Evolutionary conservation across 176 grass and related monocot genomes (phyloP).

Genomic region (Dendrocalamus sinicus): DNA sequence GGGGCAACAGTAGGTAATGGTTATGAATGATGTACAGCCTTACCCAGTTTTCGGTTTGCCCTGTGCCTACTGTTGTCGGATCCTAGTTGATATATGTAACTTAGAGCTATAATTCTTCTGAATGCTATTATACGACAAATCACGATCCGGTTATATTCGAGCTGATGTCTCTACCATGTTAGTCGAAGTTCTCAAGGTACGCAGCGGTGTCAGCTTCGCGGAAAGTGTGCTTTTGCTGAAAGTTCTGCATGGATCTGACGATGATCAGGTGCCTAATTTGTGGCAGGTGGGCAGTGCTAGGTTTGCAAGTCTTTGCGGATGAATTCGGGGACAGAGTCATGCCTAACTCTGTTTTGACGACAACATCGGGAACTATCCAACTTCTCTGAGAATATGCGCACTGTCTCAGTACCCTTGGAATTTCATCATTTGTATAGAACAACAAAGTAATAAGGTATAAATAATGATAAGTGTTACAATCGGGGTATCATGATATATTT

Average conservation of each 20-base stretch:
- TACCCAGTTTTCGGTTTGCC: not conserved
- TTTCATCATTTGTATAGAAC: no score
- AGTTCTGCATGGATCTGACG: not conserved
- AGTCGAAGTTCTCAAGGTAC: not conserved
- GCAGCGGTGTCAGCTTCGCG: not conserved
- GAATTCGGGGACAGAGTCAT: not conserved
- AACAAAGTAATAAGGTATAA: no score
- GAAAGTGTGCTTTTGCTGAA: not conserved
- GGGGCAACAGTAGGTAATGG: not conserved
- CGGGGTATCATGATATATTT: no score
- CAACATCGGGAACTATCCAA: not conserved
- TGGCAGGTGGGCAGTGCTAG: not conserved
- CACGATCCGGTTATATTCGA: not conserved
- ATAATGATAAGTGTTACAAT: no score
- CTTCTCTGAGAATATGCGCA: no score
- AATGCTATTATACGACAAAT: not conserved
- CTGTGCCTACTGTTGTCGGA: not conserved
- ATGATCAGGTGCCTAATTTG: not conserved
- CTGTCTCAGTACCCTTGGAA: no score
- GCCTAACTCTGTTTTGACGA: constrained; percentile 7
- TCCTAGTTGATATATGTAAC: constrained; percentile 4
- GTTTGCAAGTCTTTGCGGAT: not conserved
- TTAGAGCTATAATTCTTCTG: not conserved
- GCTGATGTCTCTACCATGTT: not conserved
- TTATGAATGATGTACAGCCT: constrained; percentile 27